Evolutionary conservation across 1,284 basidiomycete genomes (phyloP).

Genomic region (Apiotrichum siamense): DNA sequence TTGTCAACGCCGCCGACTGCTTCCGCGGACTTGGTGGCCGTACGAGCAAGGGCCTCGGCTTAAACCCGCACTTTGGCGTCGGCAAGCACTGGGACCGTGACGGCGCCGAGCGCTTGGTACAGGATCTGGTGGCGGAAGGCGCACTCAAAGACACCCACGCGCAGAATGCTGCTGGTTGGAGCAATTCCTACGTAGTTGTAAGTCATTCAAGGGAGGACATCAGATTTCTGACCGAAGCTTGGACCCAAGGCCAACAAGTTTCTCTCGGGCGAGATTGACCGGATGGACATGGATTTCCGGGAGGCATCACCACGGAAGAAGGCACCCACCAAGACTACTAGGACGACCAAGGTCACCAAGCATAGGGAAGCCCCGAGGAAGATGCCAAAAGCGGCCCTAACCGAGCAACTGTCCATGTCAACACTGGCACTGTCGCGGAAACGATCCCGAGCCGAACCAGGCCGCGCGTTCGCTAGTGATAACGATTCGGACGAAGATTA

Average conservation of each 20-base stretch:
- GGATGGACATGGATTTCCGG: neutral
- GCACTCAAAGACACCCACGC: slow-evolving; percentile 34
- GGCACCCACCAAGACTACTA: neutral
- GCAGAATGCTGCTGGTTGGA: slow-evolving; percentile 38
- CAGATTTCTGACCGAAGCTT: neutral
- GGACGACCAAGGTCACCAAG: neutral
- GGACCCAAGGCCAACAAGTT: neutral
- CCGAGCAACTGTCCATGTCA: too few relatives aligned
- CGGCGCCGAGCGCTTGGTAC: slow-evolving; percentile 43
- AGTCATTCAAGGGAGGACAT: slow-evolving; percentile 7
- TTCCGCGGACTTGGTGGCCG: slow-evolving; percentile 37
- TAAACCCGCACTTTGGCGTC: slow-evolving; percentile 32
- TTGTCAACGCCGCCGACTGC: slow-evolving; percentile 38
- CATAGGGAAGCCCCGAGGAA: slow-evolving; percentile 33
- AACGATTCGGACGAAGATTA: too few relatives aligned
- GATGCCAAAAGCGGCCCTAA: slow-evolving; percentile 57
- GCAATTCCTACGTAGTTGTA: slow-evolving; percentile 42
- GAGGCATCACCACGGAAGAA: neutral
- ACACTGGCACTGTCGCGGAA: too few relatives aligned
- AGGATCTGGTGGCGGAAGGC: slow-evolving; percentile 39
- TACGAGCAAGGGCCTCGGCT: slow-evolving; percentile 28
- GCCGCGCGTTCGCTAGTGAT: too few relatives aligned
- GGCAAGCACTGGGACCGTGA: slow-evolving; percentile 36
- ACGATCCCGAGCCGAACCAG: too few relatives aligned
- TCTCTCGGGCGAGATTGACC: neutral